These are phyloP conservation scores for Vicia sativa DNA, from an alignment of 306 rosid species.

Conservation along the genomic window DNA sequence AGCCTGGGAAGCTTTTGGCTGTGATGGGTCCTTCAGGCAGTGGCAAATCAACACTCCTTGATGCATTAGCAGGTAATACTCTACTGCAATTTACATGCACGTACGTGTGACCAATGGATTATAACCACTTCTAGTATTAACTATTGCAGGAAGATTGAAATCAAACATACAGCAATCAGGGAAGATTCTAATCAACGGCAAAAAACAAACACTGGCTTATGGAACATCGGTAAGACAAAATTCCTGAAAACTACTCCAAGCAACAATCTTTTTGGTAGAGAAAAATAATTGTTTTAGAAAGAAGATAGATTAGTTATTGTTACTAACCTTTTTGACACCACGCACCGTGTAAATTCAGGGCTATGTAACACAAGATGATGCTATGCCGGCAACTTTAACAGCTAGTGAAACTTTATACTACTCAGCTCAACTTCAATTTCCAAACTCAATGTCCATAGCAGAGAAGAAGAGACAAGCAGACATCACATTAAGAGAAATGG, in stretches of 20 bases:
- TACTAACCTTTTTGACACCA: slow-evolving; percentile 12
- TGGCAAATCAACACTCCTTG: slow-evolving; percentile 17
- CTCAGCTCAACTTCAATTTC: slow-evolving; percentile 70
- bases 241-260: background rate
- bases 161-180: slow-evolving; percentile 53
- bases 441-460: slow-evolving; percentile 55
- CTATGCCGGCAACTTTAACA: slow-evolving; percentile 33
- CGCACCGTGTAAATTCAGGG: slow-evolving; percentile 36
- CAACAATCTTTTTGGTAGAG: background rate
- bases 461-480: slow-evolving; percentile 74
- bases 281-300: background rate
- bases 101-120: slow-evolving; percentile 1
- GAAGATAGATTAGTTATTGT: background rate
- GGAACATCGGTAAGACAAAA: slow-evolving; percentile 61
- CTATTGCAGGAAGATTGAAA: slow-evolving; percentile 57
- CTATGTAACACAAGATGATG: slow-evolving; percentile 39
- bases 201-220: slow-evolving; percentile 53
- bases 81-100: background rate
- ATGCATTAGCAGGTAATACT: background rate
- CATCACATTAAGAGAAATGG: slow-evolving; percentile 66
- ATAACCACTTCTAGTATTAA: too few species aligned
- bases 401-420: slow-evolving; percentile 63
- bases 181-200: slow-evolving; percentile 63
- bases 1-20: slow-evolving; percentile 18
- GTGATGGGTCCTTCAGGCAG: slow-evolving; percentile 14